Evolutionary conservation across 306 rosid genomes (phyloP).

Genomic region (Vigna hirtella): DNA sequence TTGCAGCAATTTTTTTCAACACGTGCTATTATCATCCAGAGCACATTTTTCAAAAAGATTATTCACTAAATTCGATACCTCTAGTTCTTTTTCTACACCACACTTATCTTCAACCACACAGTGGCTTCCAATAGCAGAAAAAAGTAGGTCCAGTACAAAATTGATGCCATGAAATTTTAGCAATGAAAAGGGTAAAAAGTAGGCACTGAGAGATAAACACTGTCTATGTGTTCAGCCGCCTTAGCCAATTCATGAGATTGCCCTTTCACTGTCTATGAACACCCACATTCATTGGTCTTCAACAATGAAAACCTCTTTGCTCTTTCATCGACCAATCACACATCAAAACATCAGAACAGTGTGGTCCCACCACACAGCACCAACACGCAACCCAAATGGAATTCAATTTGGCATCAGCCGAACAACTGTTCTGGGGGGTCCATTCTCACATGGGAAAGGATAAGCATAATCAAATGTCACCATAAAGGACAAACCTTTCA

Average conservation of each 20-base stretch:
- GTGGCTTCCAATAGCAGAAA: neutral
- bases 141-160: neutral
- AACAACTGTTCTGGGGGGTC: conserved; percentile 43
- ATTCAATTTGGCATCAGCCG: conserved; percentile 24
- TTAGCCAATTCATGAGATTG: neutral
- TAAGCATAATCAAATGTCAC: conserved; percentile 35
- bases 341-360: conserved; percentile 2
- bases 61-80: neutral
- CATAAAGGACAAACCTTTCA: conserved; percentile 22
- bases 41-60: neutral
- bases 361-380: conserved; percentile 36
- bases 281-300: conserved; percentile 29
- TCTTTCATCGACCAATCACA: neutral
- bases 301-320: neutral
- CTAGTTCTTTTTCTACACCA: too few species aligned
- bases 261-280: conserved; percentile 23
- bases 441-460: conserved; percentile 45
- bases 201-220: neutral
- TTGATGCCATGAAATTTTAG: neutral
- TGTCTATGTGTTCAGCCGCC: conserved; percentile 35
- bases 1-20: neutral
- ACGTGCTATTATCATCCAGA: conserved; percentile 14
- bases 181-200: neutral
- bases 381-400: conserved; percentile 44
- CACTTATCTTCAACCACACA: neutral